Conservation (phyloP, 352 stramenopile genomes). For the Phytophthora sp. region DNA sequence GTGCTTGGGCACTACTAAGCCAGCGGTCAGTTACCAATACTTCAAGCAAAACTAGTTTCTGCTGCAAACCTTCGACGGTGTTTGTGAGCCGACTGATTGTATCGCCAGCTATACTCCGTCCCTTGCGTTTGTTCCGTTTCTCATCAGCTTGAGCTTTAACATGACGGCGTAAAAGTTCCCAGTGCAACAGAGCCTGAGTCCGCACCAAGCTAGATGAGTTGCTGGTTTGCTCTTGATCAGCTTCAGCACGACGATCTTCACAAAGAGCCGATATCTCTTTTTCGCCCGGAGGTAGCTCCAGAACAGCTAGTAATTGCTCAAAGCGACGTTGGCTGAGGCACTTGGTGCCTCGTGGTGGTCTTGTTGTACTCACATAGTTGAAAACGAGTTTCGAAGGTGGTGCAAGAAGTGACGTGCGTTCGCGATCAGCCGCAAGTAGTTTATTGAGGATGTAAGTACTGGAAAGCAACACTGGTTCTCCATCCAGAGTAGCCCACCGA, state of each 20-base stretch:
- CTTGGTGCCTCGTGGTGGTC: conserved; percentile 64
- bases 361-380: conserved; percentile 84
- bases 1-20: conserved; percentile 57
- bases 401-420: neutral
- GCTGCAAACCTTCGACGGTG: conserved; percentile 24
- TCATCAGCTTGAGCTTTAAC: conserved; percentile 3
- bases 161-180: conserved; percentile 45
- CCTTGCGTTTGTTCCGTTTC: neutral
- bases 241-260: conserved; percentile 2
- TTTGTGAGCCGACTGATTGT: conserved; percentile 16
- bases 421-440: conserved; percentile 38
- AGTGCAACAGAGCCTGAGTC: conserved; percentile 39
- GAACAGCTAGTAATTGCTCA: conserved; percentile 56
- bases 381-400: conserved; percentile 46
- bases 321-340: conserved; percentile 55
- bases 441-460: conserved; percentile 79
- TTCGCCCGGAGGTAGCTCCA: conserved; percentile 27
- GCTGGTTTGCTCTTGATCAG: neutral
- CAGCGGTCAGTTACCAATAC: conserved; percentile 58
- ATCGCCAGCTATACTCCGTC: neutral
- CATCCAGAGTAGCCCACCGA: conserved; percentile 77
- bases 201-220: neutral
- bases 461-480: conserved; percentile 59
- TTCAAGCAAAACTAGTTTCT: conserved; percentile 44
- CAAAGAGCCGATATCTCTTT: conserved; percentile 19